Evolutionary conservation across 768 basidiomycete genomes (phyloP).

Genomic region (Pholiota conissans): DNA sequence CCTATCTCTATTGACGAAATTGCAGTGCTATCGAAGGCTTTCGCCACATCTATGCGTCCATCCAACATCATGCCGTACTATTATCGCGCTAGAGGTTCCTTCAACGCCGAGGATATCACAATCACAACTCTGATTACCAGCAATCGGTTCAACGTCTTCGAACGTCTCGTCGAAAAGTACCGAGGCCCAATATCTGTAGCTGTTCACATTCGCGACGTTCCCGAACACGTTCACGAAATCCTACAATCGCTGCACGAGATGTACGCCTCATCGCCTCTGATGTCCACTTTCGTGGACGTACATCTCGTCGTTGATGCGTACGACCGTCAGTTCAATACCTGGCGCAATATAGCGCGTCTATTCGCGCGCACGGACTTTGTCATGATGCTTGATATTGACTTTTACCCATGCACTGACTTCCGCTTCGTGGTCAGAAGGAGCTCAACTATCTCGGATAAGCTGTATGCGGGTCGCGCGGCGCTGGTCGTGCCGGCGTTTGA

Average conservation of each 20-base stretch:
- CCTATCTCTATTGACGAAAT: constrained; percentile 43
- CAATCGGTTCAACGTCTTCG: constrained; percentile 73
- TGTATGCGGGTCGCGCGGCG: constrained; percentile 63
- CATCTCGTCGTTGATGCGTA: constrained; percentile 84
- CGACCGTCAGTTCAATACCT: constrained; percentile 86
- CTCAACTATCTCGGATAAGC: constrained; percentile 34
- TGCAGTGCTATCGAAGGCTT: constrained; percentile 67
- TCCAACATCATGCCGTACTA: constrained; percentile 81
- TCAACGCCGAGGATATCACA: constrained; percentile 71
- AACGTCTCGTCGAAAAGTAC: constrained; percentile 73
- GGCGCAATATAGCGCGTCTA: constrained; percentile 84
- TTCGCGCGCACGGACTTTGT: constrained; percentile 83
- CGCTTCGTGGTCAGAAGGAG: constrained; percentile 52
- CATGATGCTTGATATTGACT: constrained; percentile 93
- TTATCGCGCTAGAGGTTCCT: constrained; percentile 60
- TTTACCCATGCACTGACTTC: constrained; percentile 83
- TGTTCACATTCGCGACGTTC: constrained; percentile 65
- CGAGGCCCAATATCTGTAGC: constrained; percentile 88
- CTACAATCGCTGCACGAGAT: constrained; percentile 65
- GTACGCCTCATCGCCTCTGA: constrained; percentile 63
- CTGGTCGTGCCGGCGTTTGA: constrained; percentile 89
- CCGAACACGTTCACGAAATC: constrained; percentile 43
- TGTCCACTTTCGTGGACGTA: constrained; percentile 75
- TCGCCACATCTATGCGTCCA: constrained; percentile 68
- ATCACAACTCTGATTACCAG: constrained; percentile 84